Base-by-base conservation (phyloP, 2,329 filamentous ascomycete genomes). In the Curvularia spicifera region DNA sequence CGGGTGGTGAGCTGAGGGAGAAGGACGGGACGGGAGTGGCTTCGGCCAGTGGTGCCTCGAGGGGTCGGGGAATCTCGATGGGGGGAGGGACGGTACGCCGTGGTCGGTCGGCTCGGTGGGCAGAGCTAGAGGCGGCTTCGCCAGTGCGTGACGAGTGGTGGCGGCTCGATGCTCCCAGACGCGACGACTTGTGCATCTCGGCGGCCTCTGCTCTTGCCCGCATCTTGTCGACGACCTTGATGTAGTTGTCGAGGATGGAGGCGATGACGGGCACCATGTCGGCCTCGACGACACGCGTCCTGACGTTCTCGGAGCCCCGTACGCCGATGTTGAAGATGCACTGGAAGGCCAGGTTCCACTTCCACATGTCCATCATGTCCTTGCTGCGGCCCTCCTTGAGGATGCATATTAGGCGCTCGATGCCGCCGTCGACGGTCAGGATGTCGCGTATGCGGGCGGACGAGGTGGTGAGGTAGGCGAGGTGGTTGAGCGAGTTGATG, bases 331-430 rank as follows among this genome's bases (percentile, higher is more conserved):
- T 99, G 76, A 99, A 95, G 65, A 98, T 93, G 78, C 95, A 99
- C 79, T 98, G 95, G 78, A 99, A 99, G 52, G 95, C 95, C 63
- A 99, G 85, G 74, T 97, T 99, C 95, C 95, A 99, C 80, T 98
- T 98, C 95, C 95, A 99, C 91, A 97, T 97, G 78, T 97, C 94
- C 94, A 98, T 97, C 88, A 97, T 90, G 77, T 99, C 94, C 79
- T 93, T 96, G 80, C 91, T 97, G 75, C 95, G 86, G 63, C 95
- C 95, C 79, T 97, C 92, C 80, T 99, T 99, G 78, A 99, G 86
- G 74, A 99, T 97, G 85, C 93, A 97, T 76, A 99, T 91, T 68
- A 99, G 83, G 65, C 94, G 84, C 82, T 99, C 95, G 78, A 99
- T 95, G 62, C 95, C 95, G 79, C 95, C 95, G 90, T 99, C 95